Evolutionary conservation across 177 flowering plant genomes (phyloP).

Genomic region (Vitis hybrid): DNA sequence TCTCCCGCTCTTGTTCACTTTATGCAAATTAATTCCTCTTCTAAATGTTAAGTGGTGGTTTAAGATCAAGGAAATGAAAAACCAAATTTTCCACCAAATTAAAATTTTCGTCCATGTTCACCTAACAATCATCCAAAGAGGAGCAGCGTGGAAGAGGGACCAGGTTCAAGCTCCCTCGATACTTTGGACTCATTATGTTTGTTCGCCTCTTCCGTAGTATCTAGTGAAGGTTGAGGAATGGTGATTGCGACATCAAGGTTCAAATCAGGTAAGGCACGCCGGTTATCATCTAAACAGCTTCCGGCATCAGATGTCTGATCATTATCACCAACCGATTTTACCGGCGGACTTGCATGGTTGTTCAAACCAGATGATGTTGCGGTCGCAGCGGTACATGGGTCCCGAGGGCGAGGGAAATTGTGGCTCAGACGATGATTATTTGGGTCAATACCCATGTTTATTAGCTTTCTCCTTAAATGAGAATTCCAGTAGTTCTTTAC

Average conservation of each 20-base stretch:
- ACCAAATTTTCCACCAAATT: no score
- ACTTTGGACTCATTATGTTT: constrained; percentile 2
- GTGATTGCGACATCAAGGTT: constrained; percentile 51
- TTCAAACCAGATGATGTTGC: constrained; percentile 19
- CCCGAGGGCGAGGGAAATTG: neutral
- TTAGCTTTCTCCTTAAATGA: constrained; percentile 38
- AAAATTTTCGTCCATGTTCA: no score
- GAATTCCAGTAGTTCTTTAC: constrained; percentile 55
- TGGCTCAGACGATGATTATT: constrained; percentile 31
- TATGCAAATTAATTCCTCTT: no score
- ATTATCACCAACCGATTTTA: constrained; percentile 4
- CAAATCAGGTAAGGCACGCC: constrained; percentile 41
- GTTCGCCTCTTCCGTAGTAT: constrained; percentile 5
- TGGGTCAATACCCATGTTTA: constrained; percentile 43
- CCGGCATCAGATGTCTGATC: constrained; percentile 22
- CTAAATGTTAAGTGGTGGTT: no score
- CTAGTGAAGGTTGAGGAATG: constrained; percentile 14
- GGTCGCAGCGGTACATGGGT: constrained; percentile 3
- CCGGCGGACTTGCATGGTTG: neutral
- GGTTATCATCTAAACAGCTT: constrained; percentile 17
- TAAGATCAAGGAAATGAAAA: no score
- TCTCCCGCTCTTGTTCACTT: no score
- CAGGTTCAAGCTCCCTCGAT: neutral
- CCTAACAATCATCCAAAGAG: constrained; percentile 21
- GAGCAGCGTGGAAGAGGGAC: constrained; percentile 29